A percentile compares a stretch with the other conserved stretches of the same genome.
Evolutionary conservation across 176 grass and related monocot genomes (phyloP).

Genomic region (Bonia amplexicaulis): DNA sequence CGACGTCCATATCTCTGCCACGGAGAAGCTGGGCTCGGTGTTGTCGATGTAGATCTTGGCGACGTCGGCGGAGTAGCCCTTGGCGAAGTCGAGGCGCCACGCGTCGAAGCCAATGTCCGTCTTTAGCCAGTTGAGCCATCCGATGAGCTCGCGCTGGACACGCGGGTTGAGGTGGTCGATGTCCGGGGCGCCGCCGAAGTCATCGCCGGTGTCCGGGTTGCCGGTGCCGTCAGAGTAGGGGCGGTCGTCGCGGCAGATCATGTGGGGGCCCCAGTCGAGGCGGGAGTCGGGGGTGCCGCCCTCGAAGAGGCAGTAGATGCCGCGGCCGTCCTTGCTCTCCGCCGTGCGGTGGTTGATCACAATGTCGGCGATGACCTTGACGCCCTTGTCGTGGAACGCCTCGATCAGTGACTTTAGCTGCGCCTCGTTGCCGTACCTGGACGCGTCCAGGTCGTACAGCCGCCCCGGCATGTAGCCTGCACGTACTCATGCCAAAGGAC

Average conservation of each 20-base stretch:
- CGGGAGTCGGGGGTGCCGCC: conserved; percentile 53
- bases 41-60: conserved; percentile 71
- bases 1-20: conserved; percentile 78
- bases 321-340: conserved; percentile 34
- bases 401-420: no score
- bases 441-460: no score
- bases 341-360: no score
- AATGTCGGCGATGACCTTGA: no score
- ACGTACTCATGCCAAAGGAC: no score
- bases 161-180: conserved; percentile 74
- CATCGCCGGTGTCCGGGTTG: conserved; percentile 58
- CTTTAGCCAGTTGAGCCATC: conserved; percentile 87
- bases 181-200: conserved; percentile 57
- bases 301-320: conserved; percentile 76
- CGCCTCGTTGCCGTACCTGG: no score
- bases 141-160: conserved; percentile 60
- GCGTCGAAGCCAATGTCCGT: conserved; percentile 78
- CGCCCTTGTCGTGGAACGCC: no score
- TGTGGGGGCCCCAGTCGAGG: conserved; percentile 79
- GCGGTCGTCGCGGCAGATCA: conserved; percentile 71
- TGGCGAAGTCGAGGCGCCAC: conserved; percentile 74
- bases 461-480: no score
- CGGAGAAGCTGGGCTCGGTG: conserved; percentile 45
- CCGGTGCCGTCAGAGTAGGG: conserved; percentile 63
- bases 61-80: conserved; percentile 56